Evolutionary conservation across 306 rosid genomes (phyloP).

Genomic region (Cajanus cajan): DNA sequence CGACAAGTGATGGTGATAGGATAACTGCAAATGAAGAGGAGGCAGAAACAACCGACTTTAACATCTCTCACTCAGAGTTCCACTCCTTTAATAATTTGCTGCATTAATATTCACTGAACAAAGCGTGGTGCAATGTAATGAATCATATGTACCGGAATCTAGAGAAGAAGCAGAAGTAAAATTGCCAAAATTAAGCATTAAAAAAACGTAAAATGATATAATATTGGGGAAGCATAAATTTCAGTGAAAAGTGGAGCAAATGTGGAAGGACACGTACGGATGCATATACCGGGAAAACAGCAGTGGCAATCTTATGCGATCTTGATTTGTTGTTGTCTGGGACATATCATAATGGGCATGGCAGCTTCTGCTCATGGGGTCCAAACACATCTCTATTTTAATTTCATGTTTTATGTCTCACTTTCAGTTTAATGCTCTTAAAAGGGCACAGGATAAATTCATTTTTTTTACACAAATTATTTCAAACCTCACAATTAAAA

Average conservation of each 20-base stretch:
- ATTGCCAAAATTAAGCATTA: background rate
- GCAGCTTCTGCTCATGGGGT: constrained; percentile 54
- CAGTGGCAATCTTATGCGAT: constrained; percentile 41
- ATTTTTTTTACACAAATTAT: no score
- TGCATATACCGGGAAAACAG: constrained; percentile 46
- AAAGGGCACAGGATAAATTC: background rate
- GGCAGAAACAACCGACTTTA: constrained; percentile 17
- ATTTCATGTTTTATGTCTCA: background rate
- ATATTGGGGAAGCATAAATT: constrained; percentile 41
- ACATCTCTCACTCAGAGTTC: constrained; percentile 38
- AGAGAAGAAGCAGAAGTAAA: background rate
- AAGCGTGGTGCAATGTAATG: constrained; percentile 50
- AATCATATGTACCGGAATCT: constrained; percentile 19
- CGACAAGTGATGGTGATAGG: constrained; percentile 21
- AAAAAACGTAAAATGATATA: background rate
- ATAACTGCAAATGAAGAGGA: constrained; percentile 33
- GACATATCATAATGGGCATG: constrained; percentile 67
- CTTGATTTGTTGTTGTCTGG: constrained; percentile 39
- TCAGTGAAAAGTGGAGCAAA: constrained; percentile 47
- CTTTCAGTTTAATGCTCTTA: background rate
- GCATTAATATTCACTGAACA: constrained; percentile 43
- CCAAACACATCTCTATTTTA: constrained; percentile 31
- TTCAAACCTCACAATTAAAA: no score
- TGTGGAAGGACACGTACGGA: constrained; percentile 49
- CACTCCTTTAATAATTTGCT: constrained; percentile 41